Conservation (phyloP, 2,329 filamentous ascomycete genomes). For the Cytospora piceicola region DNA sequence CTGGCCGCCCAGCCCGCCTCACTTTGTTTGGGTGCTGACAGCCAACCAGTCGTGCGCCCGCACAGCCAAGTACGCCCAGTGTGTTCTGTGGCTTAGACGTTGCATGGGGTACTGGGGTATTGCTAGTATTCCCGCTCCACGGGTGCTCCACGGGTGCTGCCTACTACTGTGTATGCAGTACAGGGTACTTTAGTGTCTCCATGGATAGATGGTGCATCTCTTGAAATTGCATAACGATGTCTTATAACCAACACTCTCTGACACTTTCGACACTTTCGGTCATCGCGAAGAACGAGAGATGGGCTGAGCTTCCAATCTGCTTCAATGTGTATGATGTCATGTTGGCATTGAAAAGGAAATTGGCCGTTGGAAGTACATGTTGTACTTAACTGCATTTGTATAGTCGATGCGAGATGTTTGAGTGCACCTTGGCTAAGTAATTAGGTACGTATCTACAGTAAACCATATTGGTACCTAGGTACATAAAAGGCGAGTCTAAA, state of each 20-base stretch:
- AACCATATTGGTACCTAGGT: too few species aligned
- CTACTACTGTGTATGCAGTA: too few species aligned
- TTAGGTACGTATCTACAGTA: too few species aligned
- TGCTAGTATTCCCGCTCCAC: slow-evolving; percentile 9
- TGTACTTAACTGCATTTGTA: not conserved
- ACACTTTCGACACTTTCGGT: not conserved
- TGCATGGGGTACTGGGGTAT: not conserved
- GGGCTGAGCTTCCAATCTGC: not conserved
- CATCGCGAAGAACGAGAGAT: not conserved
- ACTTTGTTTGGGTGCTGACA: slow-evolving; percentile 18
- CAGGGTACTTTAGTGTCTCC: too few species aligned
- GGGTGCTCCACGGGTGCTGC: not conserved
- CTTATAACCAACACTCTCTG: not conserved
- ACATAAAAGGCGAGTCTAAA: too few species aligned
- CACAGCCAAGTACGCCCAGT: slow-evolving; percentile 5
- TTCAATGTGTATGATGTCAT: not conserved
- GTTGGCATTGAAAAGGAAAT: not conserved
- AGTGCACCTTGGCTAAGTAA: too few species aligned
- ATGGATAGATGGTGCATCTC: too few species aligned
- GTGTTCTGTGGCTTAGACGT: slow-evolving; percentile 8
- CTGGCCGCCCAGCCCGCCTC: slow-evolving; percentile 27
- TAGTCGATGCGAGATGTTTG: not conserved
- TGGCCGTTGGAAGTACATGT: not conserved
- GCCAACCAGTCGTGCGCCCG: slow-evolving; percentile 21
- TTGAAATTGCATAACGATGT: not conserved